A percentile compares a stretch with the other conserved stretches of the same genome.
Evolutionary conservation across 116 monocot genomes (phyloP).

Genomic region (Dioscorea cayenensis): DNA sequence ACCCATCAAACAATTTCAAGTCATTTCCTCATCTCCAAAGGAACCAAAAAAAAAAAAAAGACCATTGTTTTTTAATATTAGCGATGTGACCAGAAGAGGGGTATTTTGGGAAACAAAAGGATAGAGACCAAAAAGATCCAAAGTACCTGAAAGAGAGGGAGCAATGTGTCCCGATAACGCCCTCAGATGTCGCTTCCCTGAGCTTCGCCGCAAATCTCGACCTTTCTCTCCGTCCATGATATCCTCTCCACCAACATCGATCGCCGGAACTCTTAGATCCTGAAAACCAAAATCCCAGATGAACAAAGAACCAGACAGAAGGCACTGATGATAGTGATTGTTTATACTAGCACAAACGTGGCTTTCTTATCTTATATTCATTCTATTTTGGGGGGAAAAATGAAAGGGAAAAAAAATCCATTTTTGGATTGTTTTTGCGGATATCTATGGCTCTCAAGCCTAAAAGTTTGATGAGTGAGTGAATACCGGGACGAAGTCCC

Average conservation of each 20-base stretch:
- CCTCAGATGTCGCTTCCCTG: conserved; percentile 1
- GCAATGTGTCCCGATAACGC: not conserved
- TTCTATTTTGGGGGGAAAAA: not conserved
- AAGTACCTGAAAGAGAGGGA: conserved; percentile 1
- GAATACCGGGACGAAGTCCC: not conserved
- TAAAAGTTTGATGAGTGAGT: not conserved
- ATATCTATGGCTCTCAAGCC: no score
- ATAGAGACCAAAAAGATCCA: not conserved
- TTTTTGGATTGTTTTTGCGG: no score
- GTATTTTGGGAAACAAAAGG: not conserved
- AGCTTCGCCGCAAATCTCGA: conserved; percentile 8
- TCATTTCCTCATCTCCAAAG: not conserved
- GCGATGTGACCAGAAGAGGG: conserved; percentile 1
- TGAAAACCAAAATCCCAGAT: not conserved
- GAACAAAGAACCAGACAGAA: not conserved
- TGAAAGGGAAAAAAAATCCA: not conserved
- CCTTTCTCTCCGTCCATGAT: conserved; percentile 20
- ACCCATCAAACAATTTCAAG: not conserved
- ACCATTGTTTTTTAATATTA: not conserved
- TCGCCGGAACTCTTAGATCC: not conserved
- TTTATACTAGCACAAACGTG: not conserved
- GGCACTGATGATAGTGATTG: no score
- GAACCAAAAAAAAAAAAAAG: not conserved
- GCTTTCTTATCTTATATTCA: not conserved
- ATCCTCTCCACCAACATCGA: not conserved